Conservation (phyloP, 1,139 yeast species). For the Candida sp. region DNA sequence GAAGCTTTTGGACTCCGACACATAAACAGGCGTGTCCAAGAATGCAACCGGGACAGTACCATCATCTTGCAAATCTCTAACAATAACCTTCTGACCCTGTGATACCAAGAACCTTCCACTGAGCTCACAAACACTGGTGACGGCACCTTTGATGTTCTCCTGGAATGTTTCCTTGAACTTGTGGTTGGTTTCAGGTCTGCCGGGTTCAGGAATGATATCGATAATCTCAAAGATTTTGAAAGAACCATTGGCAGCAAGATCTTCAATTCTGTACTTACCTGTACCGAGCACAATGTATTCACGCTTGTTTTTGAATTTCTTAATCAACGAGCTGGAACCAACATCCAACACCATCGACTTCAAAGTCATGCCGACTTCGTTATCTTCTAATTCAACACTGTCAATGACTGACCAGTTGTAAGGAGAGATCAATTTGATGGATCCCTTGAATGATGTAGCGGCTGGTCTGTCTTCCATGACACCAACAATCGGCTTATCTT, state of each 20-base stretch:
- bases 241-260: conserved; percentile 79
- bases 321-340: conserved; percentile 31
- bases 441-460: conserved; percentile 62
- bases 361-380: conserved; percentile 68
- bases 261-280: conserved; percentile 81
- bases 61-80: conserved; percentile 84
- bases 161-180: conserved; percentile 76
- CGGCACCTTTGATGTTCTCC: conserved; percentile 88
- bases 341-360: conserved; percentile 63
- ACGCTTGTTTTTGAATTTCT: conserved; percentile 56
- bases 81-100: conserved; percentile 87
- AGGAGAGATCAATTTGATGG: conserved; percentile 72
- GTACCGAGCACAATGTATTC: conserved; percentile 84
- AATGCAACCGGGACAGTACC: conserved; percentile 95
- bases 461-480: conserved; percentile 47
- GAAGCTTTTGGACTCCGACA: conserved; percentile 80
- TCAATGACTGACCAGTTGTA: conserved; percentile 81
- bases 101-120: conserved; percentile 85
- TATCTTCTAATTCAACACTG: conserved; percentile 62
- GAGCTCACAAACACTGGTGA: conserved; percentile 75
- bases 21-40: conserved; percentile 80
- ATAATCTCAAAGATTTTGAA: conserved; percentile 78
- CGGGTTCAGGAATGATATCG: conserved; percentile 91
- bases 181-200: conserved; percentile 81
- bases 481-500: conserved; percentile 68